phyloP scores from a whole-genome alignment of 345 rosid genomes.

The Capsella bursapastoris region DNA sequence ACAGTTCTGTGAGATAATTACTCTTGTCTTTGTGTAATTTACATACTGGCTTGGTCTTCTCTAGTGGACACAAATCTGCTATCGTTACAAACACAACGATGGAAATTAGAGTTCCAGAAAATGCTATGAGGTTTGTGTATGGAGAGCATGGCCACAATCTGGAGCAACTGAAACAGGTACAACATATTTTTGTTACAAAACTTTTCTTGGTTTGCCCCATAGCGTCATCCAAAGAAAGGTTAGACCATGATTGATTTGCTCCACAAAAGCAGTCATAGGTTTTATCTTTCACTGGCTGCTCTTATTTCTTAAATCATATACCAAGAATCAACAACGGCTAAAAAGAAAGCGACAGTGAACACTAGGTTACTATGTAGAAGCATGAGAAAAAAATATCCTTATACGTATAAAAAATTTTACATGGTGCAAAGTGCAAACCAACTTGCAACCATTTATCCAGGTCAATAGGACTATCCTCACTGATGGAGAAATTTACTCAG shows the following conservation, averaged over 20 bases:
- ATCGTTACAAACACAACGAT: constrained; percentile 85
- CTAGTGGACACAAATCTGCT: constrained; percentile 82
- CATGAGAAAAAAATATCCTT: constrained; percentile 25
- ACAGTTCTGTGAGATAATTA: constrained; percentile 1
- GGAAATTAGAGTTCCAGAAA: constrained; percentile 78
- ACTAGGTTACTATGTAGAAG: constrained; percentile 15
- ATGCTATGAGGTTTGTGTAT: constrained; percentile 73
- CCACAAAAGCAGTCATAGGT: constrained; percentile 25
- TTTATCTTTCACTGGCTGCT: constrained; percentile 18
- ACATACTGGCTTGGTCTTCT: constrained; percentile 40
- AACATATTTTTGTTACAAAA: constrained; percentile 5
- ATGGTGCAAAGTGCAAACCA: constrained; percentile 25
- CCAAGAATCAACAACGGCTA: constrained; percentile 15
- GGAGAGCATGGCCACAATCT: constrained; percentile 87
- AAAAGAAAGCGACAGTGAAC: neutral
- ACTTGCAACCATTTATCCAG: constrained; percentile 15
- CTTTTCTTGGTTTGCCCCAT: constrained; percentile 9
- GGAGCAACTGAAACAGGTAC: constrained; percentile 58
- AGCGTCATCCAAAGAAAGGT: constrained; percentile 8
- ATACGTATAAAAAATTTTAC: neutral
- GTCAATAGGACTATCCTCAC: constrained; percentile 11
- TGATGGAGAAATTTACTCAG: neutral
- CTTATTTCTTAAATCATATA: constrained; percentile 14
- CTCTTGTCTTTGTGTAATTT: neutral
- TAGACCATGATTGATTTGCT: constrained; percentile 21